Base-by-base conservation (phyloP, 257 asterid genomes). In the Agastache rugosa region DNA sequence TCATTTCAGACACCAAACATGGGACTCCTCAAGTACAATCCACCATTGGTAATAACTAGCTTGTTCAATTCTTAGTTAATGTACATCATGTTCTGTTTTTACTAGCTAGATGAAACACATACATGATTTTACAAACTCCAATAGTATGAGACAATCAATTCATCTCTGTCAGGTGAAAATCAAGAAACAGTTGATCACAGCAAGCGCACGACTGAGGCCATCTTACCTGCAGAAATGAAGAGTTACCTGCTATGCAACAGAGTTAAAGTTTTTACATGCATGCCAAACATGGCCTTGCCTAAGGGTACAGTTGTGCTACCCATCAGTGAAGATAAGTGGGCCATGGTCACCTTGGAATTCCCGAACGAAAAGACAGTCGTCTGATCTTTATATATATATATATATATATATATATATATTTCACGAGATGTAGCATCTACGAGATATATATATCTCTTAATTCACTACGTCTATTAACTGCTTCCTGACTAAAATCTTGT, bases 271-370 rank as follows among this genome's bases (percentile, higher is more conserved):
- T 84, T 79, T 74, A 86, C 81, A 5, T 50, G 20, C 81, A 73
- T 84, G 72, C 91, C 87, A 10, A 77, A 80, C 23, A 22, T 63
- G 72, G 82, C 47, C 20, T 54, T 80, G 50, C 77, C 85, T 1
- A 23, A 56, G 63, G 88, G 84, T 11, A 75, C 71, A 67, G 69
- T 82, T 50, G 76, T 82, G 60, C 85, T 83, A 20, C 92, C 92
- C 10, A 71, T 87, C 69, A 63, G 69, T 16, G 87, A 83, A 37
- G 77, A 71, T 37, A 78, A 69, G 79, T 87, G 88, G 90, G 82
- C 70, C 6, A 42, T 56, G 34, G 84, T 71, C 58, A 75, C 75
- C 75, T 74, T 87, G 78, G 85, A 83, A 48, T 87, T 85, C 67
- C 84, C 80, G 7, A 11, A 54, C 12, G 75, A 75, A 22, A 73